Conservation (phyloP, 345 rosid species). For the Brassica rapa region DNA sequence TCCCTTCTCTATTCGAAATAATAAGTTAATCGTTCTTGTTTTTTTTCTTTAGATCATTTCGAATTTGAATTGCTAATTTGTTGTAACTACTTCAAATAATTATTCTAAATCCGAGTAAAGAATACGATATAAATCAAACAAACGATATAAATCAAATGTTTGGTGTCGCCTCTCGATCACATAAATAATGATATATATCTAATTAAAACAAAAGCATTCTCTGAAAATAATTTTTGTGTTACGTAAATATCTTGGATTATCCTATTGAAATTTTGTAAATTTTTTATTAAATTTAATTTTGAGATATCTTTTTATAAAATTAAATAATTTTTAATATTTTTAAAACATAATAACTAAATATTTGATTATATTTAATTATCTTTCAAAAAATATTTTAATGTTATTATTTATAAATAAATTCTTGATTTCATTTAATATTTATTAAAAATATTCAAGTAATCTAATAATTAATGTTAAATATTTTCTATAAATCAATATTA, state of each 20-base stretch:
- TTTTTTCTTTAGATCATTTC: conserved; percentile 11
- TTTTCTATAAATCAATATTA: no score
- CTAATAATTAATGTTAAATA: no score
- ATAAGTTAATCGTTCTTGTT: not conserved
- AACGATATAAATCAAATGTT: not conserved
- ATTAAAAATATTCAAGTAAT: not conserved
- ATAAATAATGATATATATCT: not conserved
- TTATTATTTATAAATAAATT: no score
- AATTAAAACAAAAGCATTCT: not conserved
- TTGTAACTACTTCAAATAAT: not conserved
- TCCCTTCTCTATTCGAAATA: conserved; percentile 5
- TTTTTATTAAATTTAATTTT: no score
- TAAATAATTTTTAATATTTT: no score
- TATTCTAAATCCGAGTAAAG: not conserved
- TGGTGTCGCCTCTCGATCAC: not conserved
- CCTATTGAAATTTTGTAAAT: not conserved
- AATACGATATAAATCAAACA: not conserved
- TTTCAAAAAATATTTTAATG: not conserved
- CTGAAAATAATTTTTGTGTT: not conserved
- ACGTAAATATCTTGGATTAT: not conserved
- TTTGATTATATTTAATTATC: not conserved
- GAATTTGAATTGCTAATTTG: conserved; percentile 30
- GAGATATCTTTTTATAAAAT: no score
- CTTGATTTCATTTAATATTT: no score
- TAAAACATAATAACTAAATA: no score